phyloP scores from a whole-genome alignment of 108 stramenopile species.

The Nitzschia palea region DNA sequence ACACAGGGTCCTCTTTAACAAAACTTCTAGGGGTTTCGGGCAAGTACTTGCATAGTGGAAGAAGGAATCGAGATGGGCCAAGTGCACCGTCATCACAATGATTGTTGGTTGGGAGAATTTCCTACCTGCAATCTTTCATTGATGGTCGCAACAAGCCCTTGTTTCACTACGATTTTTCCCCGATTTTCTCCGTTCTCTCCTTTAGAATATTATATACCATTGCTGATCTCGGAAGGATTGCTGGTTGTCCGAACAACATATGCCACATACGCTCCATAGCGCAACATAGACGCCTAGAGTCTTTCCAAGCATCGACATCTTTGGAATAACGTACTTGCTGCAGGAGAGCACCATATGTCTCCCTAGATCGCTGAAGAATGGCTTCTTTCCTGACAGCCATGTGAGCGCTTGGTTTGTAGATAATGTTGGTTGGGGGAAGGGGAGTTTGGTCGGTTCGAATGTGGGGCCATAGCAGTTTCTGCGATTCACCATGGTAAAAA shows the following conservation, averaged over 20 bases:
- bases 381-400: not conserved
- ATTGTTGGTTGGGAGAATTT: too few relatives aligned
- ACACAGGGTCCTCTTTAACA: too few relatives aligned
- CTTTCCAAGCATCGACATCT: not conserved
- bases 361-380: not conserved
- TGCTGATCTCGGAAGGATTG: not conserved
- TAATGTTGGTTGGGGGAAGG: not conserved
- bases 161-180: too few relatives aligned
- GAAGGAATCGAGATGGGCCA: too few relatives aligned
- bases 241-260: conserved; percentile 8
- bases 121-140: too few relatives aligned
- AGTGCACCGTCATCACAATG: too few relatives aligned
- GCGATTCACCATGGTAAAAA: not conserved
- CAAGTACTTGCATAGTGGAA: too few relatives aligned
- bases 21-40: too few relatives aligned
- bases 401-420: conserved; percentile 3
- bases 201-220: not conserved
- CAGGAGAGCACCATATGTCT: not conserved
- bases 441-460: not conserved
- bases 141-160: too few relatives aligned
- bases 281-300: not conserved
- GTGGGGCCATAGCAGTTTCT: not conserved
- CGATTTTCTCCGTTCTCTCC: too few relatives aligned
- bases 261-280: not conserved
- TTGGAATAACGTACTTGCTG: not conserved